Evolutionary conservation across 1,139 yeast species (phyloP).

Genomic region (Kodamaea sp.): DNA sequence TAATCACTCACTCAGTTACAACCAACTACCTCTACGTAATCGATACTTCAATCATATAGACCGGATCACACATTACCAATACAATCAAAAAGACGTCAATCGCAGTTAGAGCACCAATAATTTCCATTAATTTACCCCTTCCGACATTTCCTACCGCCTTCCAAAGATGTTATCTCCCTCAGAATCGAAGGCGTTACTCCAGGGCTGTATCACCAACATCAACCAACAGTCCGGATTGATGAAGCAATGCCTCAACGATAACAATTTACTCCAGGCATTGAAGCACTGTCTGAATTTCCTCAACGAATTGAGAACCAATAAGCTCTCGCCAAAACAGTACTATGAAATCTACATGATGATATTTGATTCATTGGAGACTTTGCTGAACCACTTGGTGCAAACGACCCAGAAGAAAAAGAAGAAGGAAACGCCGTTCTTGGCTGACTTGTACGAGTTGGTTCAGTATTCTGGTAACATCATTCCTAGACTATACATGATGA

Average conservation of each 20-base stretch:
- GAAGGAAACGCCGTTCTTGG: slow-evolving; percentile 61
- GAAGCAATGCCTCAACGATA: slow-evolving; percentile 77
- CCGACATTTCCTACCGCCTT: neutral
- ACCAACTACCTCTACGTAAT: too few species aligned
- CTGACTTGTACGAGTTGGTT: slow-evolving; percentile 90
- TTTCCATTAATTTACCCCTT: neutral
- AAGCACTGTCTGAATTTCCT: slow-evolving; percentile 85
- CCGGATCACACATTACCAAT: too few species aligned
- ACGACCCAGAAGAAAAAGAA: slow-evolving; percentile 41
- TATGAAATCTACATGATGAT: slow-evolving; percentile 87
- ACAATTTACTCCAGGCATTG: slow-evolving; percentile 77
- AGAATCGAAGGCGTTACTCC: slow-evolving; percentile 27
- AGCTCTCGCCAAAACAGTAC: slow-evolving; percentile 85
- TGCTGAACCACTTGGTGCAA: slow-evolving; percentile 65
- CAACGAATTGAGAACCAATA: slow-evolving; percentile 76
- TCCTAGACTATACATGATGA: slow-evolving; percentile 91
- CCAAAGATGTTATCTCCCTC: neutral
- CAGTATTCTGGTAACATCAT: slow-evolving; percentile 94
- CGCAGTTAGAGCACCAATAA: neutral
- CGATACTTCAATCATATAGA: too few species aligned
- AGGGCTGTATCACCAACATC: slow-evolving; percentile 57
- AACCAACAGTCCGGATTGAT: slow-evolving; percentile 72
- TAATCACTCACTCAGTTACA: too few species aligned
- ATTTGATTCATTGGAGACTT: slow-evolving; percentile 76
- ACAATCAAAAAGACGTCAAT: too few species aligned